Base-by-base conservation (phyloP, 106 monocot genomes). In the Allium fistulosum region DNA sequence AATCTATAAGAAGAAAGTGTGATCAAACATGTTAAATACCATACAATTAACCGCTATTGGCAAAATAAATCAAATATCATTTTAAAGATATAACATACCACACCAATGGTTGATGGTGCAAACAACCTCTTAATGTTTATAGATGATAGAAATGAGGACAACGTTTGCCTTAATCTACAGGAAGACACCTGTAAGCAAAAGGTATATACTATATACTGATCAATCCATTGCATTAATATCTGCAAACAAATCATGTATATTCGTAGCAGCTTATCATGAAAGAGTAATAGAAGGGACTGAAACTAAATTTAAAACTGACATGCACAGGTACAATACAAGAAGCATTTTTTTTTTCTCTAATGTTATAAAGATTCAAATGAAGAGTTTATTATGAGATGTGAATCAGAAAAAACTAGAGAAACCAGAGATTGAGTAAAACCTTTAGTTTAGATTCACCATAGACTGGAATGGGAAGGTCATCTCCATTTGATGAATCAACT, bases 1-100 rank as follows among this genome's bases (percentile, higher is more conserved):
- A 27, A 93, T 85, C 93, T 93, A 65, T 17, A 69, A 6, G 76
- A 69, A 8, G 71, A 26, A 65, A 49, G 17, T 11, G 45, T 56
- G 46, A 45, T 18, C 51, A 52, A 26, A 26, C 49, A 49, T 18
- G 65, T 49, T 7, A 5, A 37, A 2, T 37, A 37, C 5, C 37
- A 37, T 37, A 37, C 37, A 37, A 37, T 37, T 4, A 37, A 37
- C 37, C 0, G 5, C 5, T 37, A 37, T 5, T 37, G 37, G 5
- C 2, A 2, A 55, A 55, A 55, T 55, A 55, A 55, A 55, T 12
- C 11, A 55, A 55, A 55, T 12, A 46, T 37, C 13, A 17, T 7
- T 48, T 17, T 16, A 16, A 17, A 64, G 27, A 13, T 46, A 26
- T 49, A 65, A 48, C 67, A 67, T 67, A 67, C 67, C 67, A 67